Conservation (phyloP, 2,329 filamentous ascomycete genomes). For the Trichoderma atrobrunneum region DNA sequence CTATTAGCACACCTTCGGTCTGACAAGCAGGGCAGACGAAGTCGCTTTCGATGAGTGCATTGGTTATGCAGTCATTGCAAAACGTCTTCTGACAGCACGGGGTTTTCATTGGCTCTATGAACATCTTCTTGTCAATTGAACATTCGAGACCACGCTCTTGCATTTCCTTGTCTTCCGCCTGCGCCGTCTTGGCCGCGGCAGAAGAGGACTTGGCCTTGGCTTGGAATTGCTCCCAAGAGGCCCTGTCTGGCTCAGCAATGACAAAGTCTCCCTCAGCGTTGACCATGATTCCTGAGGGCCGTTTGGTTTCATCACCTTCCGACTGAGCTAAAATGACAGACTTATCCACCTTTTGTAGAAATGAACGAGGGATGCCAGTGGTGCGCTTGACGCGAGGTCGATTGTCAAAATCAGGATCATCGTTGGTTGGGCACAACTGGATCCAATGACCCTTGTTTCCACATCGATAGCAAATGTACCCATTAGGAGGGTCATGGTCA, state of each 20-base stretch:
- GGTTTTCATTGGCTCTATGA: conserved; percentile 98
- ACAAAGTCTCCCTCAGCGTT: conserved; percentile 98
- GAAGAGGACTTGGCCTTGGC: conserved; percentile 88
- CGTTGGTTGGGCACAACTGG: conserved; percentile 95
- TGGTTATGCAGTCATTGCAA: conserved; percentile 99
- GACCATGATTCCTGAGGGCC: conserved; percentile 89
- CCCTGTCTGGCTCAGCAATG: conserved; percentile 91
- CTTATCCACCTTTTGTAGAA: conserved; percentile 94
- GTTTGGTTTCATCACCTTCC: conserved; percentile 77
- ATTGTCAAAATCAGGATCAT: conserved; percentile 93
- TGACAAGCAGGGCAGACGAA: conserved; percentile 92
- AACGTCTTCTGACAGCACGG: conserved; percentile 98
- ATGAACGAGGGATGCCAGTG: conserved; percentile 92
- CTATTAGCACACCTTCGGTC: conserved; percentile 86
- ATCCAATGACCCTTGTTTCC: conserved; percentile 99
- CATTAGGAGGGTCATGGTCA: conserved; percentile 87
- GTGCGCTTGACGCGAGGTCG: conserved; percentile 92
- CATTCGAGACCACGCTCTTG: conserved; percentile 88
- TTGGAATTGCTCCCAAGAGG: conserved; percentile 95
- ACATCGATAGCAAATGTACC: conserved; percentile 95
- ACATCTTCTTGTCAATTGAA: conserved; percentile 95
- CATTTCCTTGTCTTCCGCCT: conserved; percentile 78
- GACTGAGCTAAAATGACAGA: conserved; percentile 71
- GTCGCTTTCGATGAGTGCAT: conserved; percentile 97
- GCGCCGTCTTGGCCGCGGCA: conserved; percentile 68